Evolutionary conservation across 495 filamentous ascomycete species (phyloP).

Genomic region (Penicillium coffeae): DNA sequence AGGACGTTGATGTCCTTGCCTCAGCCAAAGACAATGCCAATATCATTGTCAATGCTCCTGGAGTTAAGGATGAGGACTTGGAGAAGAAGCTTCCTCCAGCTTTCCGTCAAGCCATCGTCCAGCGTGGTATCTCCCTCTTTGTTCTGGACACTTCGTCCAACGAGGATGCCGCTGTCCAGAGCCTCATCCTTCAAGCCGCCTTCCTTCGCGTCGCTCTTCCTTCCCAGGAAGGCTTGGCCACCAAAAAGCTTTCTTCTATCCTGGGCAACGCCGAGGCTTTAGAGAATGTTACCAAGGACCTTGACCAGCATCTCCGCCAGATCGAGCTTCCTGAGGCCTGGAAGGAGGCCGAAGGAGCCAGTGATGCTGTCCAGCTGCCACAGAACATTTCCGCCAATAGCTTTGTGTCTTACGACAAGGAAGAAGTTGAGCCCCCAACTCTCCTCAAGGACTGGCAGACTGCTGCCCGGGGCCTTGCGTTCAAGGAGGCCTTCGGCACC

Average conservation of each 20-base stretch:
- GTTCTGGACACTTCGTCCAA: slow-evolving; percentile 63
- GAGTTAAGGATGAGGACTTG: slow-evolving; percentile 78
- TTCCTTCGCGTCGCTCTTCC: slow-evolving; percentile 73
- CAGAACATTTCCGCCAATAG: slow-evolving; percentile 66
- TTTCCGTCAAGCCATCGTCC: slow-evolving; percentile 63
- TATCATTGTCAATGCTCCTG: slow-evolving; percentile 70
- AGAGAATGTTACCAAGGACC: slow-evolving; percentile 57
- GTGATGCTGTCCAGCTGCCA: slow-evolving; percentile 47
- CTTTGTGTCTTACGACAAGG: slow-evolving; percentile 77
- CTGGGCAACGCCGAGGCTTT: slow-evolving; percentile 53
- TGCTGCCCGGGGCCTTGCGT: slow-evolving; percentile 80
- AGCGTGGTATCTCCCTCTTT: slow-evolving; percentile 64
- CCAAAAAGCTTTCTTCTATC: slow-evolving; percentile 56
- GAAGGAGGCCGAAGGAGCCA: slow-evolving; percentile 62
- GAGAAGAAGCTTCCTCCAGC: slow-evolving; percentile 77
- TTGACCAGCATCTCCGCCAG: slow-evolving; percentile 65
- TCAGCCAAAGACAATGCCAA: slow-evolving; percentile 68
- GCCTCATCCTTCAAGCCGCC: slow-evolving; percentile 65
- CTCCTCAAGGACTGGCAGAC: slow-evolving; percentile 72
- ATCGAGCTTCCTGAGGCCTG: slow-evolving; percentile 75
- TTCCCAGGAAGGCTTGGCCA: slow-evolving; percentile 45
- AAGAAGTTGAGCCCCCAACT: slow-evolving; percentile 61
- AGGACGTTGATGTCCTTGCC: slow-evolving; percentile 66
- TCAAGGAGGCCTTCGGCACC: slow-evolving; percentile 91
- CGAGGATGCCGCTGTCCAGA: slow-evolving; percentile 59